These are phyloP conservation scores for Rutidosis leptorrhynchoides DNA, from an alignment of 129 eudicot species.

Conservation along the genomic window DNA sequence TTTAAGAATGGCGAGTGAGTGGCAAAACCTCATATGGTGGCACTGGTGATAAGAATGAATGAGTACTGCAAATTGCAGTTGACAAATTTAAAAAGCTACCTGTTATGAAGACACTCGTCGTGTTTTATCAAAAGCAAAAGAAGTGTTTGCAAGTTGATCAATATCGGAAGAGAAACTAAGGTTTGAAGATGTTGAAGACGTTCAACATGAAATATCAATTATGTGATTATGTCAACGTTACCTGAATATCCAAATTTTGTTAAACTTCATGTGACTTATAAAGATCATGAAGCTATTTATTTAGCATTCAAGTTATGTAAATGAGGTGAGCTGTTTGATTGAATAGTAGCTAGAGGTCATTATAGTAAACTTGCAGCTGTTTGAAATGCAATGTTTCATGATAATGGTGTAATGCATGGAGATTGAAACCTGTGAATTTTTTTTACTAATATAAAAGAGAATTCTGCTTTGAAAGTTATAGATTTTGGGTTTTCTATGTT, in stretches of 20 bases:
- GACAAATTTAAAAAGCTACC: too few species aligned
- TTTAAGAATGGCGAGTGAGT: too few species aligned
- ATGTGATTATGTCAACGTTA: slow-evolving; percentile 81
- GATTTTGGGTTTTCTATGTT: slow-evolving; percentile 98
- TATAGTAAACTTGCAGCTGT: slow-evolving; percentile 95
- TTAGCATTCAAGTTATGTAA: slow-evolving; percentile 93
- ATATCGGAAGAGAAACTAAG: slow-evolving; percentile 76
- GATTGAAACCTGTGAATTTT: slow-evolving; percentile 97
- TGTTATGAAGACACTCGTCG: too few species aligned
- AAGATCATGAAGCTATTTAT: slow-evolving; percentile 89
- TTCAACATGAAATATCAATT: slow-evolving; percentile 86
- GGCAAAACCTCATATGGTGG: too few species aligned
- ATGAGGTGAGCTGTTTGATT: slow-evolving; percentile 88
- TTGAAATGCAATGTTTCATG: slow-evolving; percentile 81
- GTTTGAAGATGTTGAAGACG: slow-evolving; percentile 86
- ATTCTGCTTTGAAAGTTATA: slow-evolving; percentile 76
- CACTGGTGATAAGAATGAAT: too few species aligned
- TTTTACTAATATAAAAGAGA: slow-evolving; percentile 88
- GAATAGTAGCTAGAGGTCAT: slow-evolving; percentile 92
- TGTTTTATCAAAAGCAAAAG: too few species aligned
- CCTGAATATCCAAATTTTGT: slow-evolving; percentile 86
- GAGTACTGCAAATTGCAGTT: too few species aligned
- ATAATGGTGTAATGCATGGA: slow-evolving; percentile 84
- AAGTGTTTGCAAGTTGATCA: slow-evolving; percentile 75
- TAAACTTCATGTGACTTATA: slow-evolving; percentile 70